phyloP scores from a whole-genome alignment of 2,329 filamentous ascomycete species.

The Fusarium guadeloupense region DNA sequence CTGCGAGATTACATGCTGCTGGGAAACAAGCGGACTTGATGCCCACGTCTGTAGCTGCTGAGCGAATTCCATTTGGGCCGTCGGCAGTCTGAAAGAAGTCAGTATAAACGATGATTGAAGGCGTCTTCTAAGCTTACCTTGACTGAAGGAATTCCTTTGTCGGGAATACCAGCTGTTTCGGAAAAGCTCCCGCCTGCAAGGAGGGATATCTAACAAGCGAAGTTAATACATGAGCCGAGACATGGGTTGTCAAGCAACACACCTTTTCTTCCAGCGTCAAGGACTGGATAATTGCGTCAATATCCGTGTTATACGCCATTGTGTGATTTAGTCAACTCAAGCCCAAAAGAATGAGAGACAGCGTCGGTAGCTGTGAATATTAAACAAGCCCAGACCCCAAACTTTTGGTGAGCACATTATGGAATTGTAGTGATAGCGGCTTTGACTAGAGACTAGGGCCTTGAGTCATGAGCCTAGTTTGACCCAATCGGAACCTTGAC shows the following conservation, averaged over 20 bases:
- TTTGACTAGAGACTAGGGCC: not conserved
- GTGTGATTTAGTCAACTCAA: not conserved
- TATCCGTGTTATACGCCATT: constrained; percentile 13
- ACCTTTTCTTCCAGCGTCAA: constrained; percentile 38
- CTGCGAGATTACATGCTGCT: constrained; percentile 57
- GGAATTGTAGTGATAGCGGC: not conserved
- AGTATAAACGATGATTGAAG: rapidly evolving
- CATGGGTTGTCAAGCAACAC: rapidly evolving
- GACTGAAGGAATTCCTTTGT: constrained; percentile 34
- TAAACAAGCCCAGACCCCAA: not conserved
- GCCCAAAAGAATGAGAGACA: not conserved
- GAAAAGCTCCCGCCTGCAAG: constrained; percentile 40
- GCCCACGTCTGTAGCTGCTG: constrained; percentile 43
- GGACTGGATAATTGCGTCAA: constrained; percentile 17
- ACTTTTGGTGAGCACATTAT: not conserved
- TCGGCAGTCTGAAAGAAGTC: constrained; percentile 36
- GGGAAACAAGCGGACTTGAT: constrained; percentile 47
- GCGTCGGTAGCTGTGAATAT: not conserved
- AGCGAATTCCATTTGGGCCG: constrained; percentile 49
- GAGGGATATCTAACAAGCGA: constrained; percentile 28
- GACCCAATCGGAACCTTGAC: not conserved
- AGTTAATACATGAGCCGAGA: not conserved
- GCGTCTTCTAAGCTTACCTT: constrained; percentile 4
- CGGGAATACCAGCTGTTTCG: constrained; percentile 26
- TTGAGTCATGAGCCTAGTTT: not conserved